Conservation (phyloP, 306 rosid genomes). For the Ormosia semicastrata region DNA sequence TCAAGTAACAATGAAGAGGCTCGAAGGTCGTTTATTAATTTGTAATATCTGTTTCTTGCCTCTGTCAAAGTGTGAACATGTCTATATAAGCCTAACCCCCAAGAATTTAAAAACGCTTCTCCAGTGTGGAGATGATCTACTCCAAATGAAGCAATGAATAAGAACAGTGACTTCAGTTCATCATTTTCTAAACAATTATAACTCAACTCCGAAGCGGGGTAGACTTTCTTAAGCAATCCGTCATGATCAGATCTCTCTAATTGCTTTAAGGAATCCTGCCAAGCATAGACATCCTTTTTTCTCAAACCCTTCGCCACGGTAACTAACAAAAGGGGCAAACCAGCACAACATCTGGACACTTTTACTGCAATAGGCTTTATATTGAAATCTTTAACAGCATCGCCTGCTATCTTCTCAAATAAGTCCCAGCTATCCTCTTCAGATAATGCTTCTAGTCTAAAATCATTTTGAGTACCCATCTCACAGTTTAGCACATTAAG, state of each 20-base stretch:
- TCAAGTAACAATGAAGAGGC: background rate
- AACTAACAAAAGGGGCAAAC: conserved; percentile 27
- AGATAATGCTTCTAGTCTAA: background rate
- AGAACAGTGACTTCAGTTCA: background rate
- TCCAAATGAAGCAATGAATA: background rate
- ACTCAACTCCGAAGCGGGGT: background rate
- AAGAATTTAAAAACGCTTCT: background rate
- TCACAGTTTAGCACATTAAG: background rate
- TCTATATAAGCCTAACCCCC: background rate
- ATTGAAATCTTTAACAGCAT: background rate
- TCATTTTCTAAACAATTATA: background rate
- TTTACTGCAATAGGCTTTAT: background rate
- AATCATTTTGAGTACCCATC: background rate
- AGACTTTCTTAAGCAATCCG: background rate
- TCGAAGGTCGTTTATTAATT: background rate
- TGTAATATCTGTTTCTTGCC: background rate
- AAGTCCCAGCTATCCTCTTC: background rate
- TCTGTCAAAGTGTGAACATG: background rate
- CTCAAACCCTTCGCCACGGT: conserved; percentile 14
- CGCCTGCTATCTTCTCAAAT: conserved; percentile 10
- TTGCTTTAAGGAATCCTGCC: conserved; percentile 11
- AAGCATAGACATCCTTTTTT: background rate
- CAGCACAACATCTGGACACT: background rate
- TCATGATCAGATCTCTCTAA: background rate
- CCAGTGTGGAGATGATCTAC: too few species aligned